phyloP scores from a whole-genome alignment of 805 yeast genomes.

The Kregervanrija pseudodelftensis region DNA sequence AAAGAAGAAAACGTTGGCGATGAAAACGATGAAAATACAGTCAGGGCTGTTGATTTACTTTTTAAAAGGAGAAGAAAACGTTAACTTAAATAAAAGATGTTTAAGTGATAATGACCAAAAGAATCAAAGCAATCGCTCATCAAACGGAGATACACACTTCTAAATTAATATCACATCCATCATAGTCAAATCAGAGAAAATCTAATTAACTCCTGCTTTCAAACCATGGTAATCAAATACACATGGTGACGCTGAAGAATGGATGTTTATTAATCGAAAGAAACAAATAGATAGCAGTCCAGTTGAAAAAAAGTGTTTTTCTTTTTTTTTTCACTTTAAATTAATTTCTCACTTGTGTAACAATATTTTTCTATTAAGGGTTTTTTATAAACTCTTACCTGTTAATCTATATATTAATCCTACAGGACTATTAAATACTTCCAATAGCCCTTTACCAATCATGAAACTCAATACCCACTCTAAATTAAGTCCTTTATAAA shows the following conservation, averaged over 20 bases:
- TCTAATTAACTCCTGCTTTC: constrained; percentile 2
- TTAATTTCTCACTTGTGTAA: too few relatives aligned
- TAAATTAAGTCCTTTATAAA: constrained; percentile 42
- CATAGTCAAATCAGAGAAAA: neutral
- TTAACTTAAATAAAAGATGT: constrained; percentile 19
- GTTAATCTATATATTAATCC: constrained; percentile 48
- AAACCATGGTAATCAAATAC: neutral
- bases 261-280: neutral
- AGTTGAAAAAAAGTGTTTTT: neutral
- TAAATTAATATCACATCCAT: constrained; percentile 1
- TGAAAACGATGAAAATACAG: constrained; percentile 1
- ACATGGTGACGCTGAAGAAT: constrained; percentile 1
- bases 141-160: constrained; percentile 45
- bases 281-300: neutral
- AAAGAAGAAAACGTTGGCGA: neutral
- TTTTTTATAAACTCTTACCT: constrained; percentile 23
- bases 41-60: constrained; percentile 16
- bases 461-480: constrained; percentile 45
- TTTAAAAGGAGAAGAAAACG: constrained; percentile 7
- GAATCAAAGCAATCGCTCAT: constrained; percentile 35
- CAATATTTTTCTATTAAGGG: too few relatives aligned
- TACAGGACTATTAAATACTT: constrained; percentile 45
- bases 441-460: constrained; percentile 45
- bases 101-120: constrained; percentile 43
- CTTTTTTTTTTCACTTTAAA: neutral